Conservation (phyloP, 805 yeast genomes). For the Kodamaea leandrae region DNA sequence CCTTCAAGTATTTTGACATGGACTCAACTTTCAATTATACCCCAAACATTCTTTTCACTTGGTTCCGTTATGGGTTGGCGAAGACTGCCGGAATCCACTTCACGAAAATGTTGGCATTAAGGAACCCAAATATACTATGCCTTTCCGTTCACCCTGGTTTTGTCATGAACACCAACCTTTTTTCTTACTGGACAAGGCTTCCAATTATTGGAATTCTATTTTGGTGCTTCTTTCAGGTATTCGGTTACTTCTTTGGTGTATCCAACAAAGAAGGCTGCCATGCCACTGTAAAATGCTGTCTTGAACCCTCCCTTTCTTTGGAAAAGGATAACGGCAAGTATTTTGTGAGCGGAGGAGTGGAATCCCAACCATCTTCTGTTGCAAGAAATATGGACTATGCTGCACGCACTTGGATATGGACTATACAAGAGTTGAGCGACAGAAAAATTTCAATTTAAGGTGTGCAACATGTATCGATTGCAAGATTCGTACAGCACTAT, state of each 20-base stretch:
- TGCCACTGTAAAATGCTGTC: constrained; percentile 61
- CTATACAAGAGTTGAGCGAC: constrained; percentile 55
- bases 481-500: neutral
- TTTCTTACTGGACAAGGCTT: constrained; percentile 71
- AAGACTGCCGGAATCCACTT: constrained; percentile 78
- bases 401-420: constrained; percentile 78
- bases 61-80: constrained; percentile 76
- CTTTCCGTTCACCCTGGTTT: constrained; percentile 80
- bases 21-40: constrained; percentile 48
- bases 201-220: constrained; percentile 76
- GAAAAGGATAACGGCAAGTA: constrained; percentile 69
- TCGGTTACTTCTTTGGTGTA: constrained; percentile 69
- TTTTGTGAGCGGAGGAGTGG: constrained; percentile 58
- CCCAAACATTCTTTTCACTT: constrained; percentile 70
- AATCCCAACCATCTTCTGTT: constrained; percentile 53
- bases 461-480: neutral
- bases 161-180: constrained; percentile 76
- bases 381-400: constrained; percentile 59
- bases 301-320: constrained; percentile 48
- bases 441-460: constrained; percentile 36
- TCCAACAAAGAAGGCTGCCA: constrained; percentile 68
- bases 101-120: constrained; percentile 58
- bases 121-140: constrained; percentile 63
- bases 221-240: constrained; percentile 67
- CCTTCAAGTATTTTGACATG: constrained; percentile 46